Base-by-base conservation (phyloP, 164 flowering plant genomes). In the Saururus chinensis region DNA sequence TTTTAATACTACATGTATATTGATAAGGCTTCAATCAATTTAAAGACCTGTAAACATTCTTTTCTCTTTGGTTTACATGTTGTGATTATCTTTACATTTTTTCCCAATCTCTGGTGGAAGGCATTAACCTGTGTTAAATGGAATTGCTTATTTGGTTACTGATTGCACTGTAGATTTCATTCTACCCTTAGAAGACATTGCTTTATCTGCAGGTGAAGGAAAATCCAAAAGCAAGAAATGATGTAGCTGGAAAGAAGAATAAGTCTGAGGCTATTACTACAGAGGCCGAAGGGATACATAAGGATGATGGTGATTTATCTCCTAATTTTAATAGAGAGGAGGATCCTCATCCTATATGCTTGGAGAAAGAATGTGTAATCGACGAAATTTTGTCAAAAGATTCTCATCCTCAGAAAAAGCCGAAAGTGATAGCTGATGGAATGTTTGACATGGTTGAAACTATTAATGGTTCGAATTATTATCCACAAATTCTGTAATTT, bases 381-480 rank as follows among this genome's bases (percentile, higher is more conserved):
- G 76, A 65, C 22, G 19, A 70, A 41, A 21, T 45, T 62, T 68
- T 23, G 25, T 53, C 63, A 62, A 84, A 79, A 76, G 86, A 80
- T 45, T 52, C 60, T 62, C 75, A 77, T 59, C 95, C 91, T 37
- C 40, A 54, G n/a, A 93, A 93, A 75, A 90, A 83, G 76, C 64
- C 80, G 55, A 93, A 82, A 77, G 69, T 74, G 59, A 71, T 58
- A 41, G 21, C 9, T 63, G 76, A 70, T 66, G 88, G 69, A 56
- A 56, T 67, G 0, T 40, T 53, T 61, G 64, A 64, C 64, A 17
- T 64, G 30, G 60, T 19, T 66, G 74, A 80, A 66, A 58, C 42
- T 23, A 66, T 73, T 60, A 70, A 77, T 78, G 82, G 81, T 78
- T 59, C 54, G 65, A 17, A 23, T 56, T 37, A 57, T 37, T 59